Percentiles rank a stretch among this genome's conserved stretches.
phyloP scores from a whole-genome alignment of 352 stramenopile species.

The Globisporangium lucens region DNA sequence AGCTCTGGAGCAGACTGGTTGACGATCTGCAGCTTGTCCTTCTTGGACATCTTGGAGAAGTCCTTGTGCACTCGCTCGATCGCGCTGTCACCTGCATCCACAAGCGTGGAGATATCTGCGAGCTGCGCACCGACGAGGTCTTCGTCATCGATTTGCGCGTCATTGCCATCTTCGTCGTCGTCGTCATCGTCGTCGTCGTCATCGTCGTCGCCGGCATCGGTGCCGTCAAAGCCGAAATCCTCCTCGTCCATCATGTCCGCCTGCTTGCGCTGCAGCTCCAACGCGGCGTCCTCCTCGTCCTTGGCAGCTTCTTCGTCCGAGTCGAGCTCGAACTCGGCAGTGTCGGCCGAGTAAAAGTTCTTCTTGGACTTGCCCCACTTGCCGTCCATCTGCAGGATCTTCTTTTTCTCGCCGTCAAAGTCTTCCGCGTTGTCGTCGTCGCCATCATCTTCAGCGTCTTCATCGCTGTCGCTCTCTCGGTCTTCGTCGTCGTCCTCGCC shows the following conservation, averaged over 20 bases:
- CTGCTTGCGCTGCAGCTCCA: slow-evolving; percentile 85
- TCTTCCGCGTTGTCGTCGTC: slow-evolving; percentile 57
- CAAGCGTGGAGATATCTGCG: slow-evolving; percentile 67
- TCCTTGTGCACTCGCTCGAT: slow-evolving; percentile 79
- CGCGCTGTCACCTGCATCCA: slow-evolving; percentile 42
- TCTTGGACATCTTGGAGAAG: slow-evolving; percentile 85
- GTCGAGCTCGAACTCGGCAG: slow-evolving; percentile 76
- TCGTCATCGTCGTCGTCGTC: slow-evolving; percentile 37
- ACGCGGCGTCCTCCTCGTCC: slow-evolving; percentile 79
- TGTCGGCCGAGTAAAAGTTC: slow-evolving; percentile 85
- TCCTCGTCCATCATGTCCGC: slow-evolving; percentile 83
- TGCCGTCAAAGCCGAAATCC: slow-evolving; percentile 69
- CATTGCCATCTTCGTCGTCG: slow-evolving; percentile 28
- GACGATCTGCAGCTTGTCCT: slow-evolving; percentile 85
- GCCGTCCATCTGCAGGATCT: slow-evolving; percentile 67
- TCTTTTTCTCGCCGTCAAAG: slow-evolving; percentile 63
- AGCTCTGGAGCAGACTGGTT: slow-evolving; percentile 80
- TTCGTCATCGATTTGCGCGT: slow-evolving; percentile 49
- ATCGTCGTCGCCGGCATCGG: slow-evolving; percentile 35
- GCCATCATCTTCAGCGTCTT: slow-evolving; percentile 33
- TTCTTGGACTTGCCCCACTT: slow-evolving; percentile 88
- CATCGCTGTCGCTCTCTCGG: slow-evolving; percentile 34
- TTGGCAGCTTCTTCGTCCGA: slow-evolving; percentile 76
- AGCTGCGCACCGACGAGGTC: slow-evolving; percentile 66
- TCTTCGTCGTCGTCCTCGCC: slow-evolving; percentile 41